Conservation (phyloP, 2,329 filamentous ascomycete species). For the Fusarium denticulatum region DNA sequence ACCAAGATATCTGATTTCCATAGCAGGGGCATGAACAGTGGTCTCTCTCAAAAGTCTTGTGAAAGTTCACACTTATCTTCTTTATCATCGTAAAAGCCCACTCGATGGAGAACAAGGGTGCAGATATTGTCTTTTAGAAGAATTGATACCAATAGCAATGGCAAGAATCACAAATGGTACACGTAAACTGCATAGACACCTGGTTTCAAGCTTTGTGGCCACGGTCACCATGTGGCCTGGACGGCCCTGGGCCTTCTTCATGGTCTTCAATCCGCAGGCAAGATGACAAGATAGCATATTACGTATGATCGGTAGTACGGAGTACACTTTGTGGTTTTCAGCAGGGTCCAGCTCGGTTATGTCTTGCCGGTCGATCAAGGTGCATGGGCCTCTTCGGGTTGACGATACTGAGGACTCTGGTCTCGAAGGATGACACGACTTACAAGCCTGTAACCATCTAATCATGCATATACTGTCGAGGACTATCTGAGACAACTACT, state of each 20-base stretch:
- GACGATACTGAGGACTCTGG: neutral
- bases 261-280: neutral
- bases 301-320: conserved; percentile 6
- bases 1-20: neutral
- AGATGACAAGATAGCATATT: neutral
- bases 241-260: neutral
- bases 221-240: neutral
- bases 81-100: conserved; percentile 21
- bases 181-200: neutral
- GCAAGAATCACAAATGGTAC: neutral
- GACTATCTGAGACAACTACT: neutral
- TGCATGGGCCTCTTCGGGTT: conserved; percentile 14
- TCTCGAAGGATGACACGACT: neutral
- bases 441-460: neutral
- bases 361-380: conserved; percentile 33
- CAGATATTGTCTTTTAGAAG: neutral
- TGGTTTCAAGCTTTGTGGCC: neutral
- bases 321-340: conserved; percentile 19
- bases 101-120: conserved; percentile 5
- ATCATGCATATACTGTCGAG: neutral
- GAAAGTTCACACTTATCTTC: neutral
- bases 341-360: conserved; percentile 36
- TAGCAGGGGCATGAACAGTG: neutral
- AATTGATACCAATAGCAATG: neutral
- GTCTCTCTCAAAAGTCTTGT: neutral